These are phyloP conservation scores for Sphaerulina vaccinii DNA, from an alignment of 2,329 filamentous ascomycete species.

Conservation along the genomic window DNA sequence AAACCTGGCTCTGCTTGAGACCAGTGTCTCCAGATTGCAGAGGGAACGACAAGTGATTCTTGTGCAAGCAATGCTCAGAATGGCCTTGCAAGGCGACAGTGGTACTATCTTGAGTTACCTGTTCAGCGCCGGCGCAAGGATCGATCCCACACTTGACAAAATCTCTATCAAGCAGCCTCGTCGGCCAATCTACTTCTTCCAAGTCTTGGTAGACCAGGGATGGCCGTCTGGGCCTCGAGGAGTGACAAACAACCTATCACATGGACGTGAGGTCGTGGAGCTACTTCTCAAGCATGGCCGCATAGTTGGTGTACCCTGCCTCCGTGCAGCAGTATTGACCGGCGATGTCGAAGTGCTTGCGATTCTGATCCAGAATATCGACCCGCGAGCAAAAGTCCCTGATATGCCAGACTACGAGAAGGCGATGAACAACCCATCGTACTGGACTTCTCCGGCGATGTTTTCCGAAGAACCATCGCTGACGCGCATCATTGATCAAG, in stretches of 20 bases:
- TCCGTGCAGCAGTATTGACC: slow-evolving; percentile 10
- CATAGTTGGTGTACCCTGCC: slow-evolving; percentile 13
- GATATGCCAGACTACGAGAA: slow-evolving; percentile 10
- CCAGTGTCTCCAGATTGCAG: not conserved
- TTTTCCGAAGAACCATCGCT: slow-evolving; percentile 15
- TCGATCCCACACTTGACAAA: slow-evolving; percentile 9
- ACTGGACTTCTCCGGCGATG: slow-evolving; percentile 16
- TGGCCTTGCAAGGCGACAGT: slow-evolving; percentile 1
- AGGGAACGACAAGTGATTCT: not conserved
- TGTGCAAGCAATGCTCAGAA: slow-evolving; percentile 13
- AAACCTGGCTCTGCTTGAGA: not conserved
- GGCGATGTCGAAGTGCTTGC: slow-evolving; percentile 15
- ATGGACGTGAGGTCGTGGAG: slow-evolving; percentile 14
- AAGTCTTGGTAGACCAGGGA: slow-evolving; percentile 6
- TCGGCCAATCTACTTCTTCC: slow-evolving; percentile 11
- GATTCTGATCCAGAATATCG: slow-evolving; percentile 10
- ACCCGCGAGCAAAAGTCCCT: slow-evolving; percentile 18
- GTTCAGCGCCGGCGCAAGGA: slow-evolving; percentile 6
- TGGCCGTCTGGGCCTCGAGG: slow-evolving; percentile 16
- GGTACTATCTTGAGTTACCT: slow-evolving; percentile 7
- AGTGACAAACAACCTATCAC: slow-evolving; percentile 14
- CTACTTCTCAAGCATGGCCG: slow-evolving; percentile 12
- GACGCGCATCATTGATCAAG: slow-evolving; percentile 16
- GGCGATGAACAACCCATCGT: slow-evolving; percentile 12
- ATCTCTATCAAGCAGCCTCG: slow-evolving; percentile 7